A percentile compares a stretch with the other conserved stretches of the same genome.
Evolutionary conservation across 345 rosid species (phyloP).

Genomic region (Gossypioides kirkii): DNA sequence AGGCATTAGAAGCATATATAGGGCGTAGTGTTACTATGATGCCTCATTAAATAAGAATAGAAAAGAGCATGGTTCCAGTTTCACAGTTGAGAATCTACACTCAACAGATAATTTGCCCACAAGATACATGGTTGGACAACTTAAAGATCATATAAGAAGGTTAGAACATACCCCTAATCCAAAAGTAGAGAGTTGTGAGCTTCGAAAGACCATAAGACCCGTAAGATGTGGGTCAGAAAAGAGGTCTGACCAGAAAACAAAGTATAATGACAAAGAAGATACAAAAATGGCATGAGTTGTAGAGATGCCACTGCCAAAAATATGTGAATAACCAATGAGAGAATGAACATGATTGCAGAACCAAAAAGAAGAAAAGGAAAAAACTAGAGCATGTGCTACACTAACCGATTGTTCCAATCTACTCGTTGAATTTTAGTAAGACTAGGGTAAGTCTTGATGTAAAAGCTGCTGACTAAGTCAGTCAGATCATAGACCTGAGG

Average conservation of each 20-base stretch:
- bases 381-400: not conserved
- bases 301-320: slow-evolving; percentile 65
- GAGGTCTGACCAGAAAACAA: slow-evolving; percentile 71
- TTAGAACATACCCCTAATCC: slow-evolving; percentile 58
- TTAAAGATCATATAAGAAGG: slow-evolving; percentile 1
- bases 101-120: not conserved
- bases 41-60: not conserved
- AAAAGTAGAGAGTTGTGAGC: slow-evolving; percentile 63
- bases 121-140: not conserved
- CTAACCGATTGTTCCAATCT: slow-evolving; percentile 90
- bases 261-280: slow-evolving; percentile 55
- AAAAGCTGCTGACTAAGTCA: slow-evolving; percentile 49
- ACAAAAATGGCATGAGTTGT: slow-evolving; percentile 67
- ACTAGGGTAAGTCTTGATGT: slow-evolving; percentile 50
- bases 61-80: not conserved
- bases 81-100: not conserved
- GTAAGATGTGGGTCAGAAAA: slow-evolving; percentile 44
- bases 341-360: slow-evolving; percentile 5
- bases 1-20: slow-evolving; percentile 8
- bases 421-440: slow-evolving; percentile 56
- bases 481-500: slow-evolving; percentile 64
- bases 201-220: slow-evolving; percentile 49
- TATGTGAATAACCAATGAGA: slow-evolving; percentile 9
- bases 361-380: not conserved
- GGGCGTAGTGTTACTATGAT: not conserved